Evolutionary conservation across 192 early-diverging fungal species (phyloP).

Genomic region (Chytriomyces sp.): DNA sequence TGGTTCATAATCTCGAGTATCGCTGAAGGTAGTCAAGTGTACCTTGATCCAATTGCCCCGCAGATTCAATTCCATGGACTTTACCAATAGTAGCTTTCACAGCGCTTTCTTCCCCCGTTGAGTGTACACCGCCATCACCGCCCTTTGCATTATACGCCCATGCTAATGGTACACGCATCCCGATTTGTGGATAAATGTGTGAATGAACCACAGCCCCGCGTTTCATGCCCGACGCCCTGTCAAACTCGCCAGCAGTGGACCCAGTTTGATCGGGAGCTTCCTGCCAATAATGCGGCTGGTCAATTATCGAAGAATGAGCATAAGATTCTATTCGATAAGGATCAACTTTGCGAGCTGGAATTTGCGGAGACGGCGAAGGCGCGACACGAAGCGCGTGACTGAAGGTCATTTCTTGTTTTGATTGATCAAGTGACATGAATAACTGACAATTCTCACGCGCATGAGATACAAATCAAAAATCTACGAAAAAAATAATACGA

Average conservation of each 20-base stretch:
- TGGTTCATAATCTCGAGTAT: no score
- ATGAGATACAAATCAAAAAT: background rate
- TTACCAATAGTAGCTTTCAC: no score
- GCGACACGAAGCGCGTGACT: background rate
- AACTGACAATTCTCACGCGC: background rate
- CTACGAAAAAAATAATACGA: no score
- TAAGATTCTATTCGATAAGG: no score
- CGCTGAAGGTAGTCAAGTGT: no score
- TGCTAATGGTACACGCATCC: background rate
- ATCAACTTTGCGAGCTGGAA: background rate
- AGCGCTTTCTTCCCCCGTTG: no score
- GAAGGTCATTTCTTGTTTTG: background rate
- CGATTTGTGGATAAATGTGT: background rate
- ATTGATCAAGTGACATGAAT: background rate
- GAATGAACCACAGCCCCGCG: background rate
- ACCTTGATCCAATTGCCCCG: no score
- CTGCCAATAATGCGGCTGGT: no score
- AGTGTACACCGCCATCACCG: no score
- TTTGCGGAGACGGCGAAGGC: background rate
- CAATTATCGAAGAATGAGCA: no score
- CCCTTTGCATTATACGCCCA: background rate
- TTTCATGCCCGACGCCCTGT: background rate
- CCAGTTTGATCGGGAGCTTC: background rate
- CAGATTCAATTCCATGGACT: no score
- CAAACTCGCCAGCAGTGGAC: background rate